These are phyloP conservation scores for Melastoma candidum DNA, from an alignment of 441 rosid genomes.

Conservation along the genomic window DNA sequence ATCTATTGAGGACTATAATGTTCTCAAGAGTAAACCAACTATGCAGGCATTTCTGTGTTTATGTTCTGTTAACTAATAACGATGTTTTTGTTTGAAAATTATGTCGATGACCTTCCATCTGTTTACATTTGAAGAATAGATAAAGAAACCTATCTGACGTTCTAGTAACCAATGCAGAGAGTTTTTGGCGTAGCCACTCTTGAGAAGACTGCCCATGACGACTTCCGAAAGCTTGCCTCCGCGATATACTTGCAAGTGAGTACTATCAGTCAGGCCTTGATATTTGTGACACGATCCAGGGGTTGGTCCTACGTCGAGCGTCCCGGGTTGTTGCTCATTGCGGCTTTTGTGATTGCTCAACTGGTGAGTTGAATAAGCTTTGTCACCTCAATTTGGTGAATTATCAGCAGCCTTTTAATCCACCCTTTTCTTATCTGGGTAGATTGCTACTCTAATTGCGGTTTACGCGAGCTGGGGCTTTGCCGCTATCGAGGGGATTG, in stretches of 20 bases:
- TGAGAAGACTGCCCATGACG: constrained; percentile 84
- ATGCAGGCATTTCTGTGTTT: no score
- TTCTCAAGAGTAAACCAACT: no score
- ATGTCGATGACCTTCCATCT: no score
- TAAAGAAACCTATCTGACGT: no score
- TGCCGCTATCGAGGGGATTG: constrained; percentile 94
- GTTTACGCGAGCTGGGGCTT: constrained; percentile 94
- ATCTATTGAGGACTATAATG: no score
- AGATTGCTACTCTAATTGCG: constrained; percentile 93
- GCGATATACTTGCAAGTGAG: constrained; percentile 96
- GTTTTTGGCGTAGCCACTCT: constrained; percentile 73
- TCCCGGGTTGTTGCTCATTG: constrained; percentile 68
- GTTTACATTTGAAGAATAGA: no score
- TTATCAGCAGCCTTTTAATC: neutral
- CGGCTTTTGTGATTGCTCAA: constrained; percentile 77
- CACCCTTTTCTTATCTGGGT: constrained; percentile 12
- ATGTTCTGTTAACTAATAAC: no score
- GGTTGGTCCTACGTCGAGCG: constrained; percentile 95
- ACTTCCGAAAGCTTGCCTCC: constrained; percentile 89
- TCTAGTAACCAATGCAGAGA: constrained; percentile 35
- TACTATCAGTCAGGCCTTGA: constrained; percentile 93
- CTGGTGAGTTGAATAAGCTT: constrained; percentile 40
- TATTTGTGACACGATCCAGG: constrained; percentile 88
- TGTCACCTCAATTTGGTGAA: neutral
- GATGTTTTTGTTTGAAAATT: no score